A percentile compares a stretch with the other conserved stretches of the same genome.
These are phyloP conservation scores for Strigomonas oncopelti DNA, from an alignment of 208 protist genomes.

Conservation along the genomic window DNA sequence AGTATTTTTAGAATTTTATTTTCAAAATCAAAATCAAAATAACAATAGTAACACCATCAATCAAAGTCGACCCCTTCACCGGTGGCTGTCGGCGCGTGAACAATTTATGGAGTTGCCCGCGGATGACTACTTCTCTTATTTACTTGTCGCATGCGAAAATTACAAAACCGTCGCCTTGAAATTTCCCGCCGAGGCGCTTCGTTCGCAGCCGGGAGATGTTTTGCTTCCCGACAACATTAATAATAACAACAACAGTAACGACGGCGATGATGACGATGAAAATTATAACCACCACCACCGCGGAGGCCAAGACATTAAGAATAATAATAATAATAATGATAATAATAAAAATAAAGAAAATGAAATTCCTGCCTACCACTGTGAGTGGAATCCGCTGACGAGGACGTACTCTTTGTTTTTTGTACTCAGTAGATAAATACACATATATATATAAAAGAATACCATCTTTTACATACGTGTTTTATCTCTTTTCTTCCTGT, in stretches of 20 bases:
- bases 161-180: conserved; percentile 77
- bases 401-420: conserved; percentile 79
- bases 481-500: conserved; percentile 7
- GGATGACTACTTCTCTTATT: conserved; percentile 66
- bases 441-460: not conserved
- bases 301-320: no score
- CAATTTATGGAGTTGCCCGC: conserved; percentile 59
- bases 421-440: conserved; percentile 47
- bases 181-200: conserved; percentile 51
- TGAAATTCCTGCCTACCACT: conserved; percentile 34
- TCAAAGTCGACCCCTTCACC: conserved; percentile 66
- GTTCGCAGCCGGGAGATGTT: conserved; percentile 3
- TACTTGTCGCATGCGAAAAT: conserved; percentile 83
- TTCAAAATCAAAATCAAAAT: conserved; percentile 40
- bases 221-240: not conserved
- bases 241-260: no score
- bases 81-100: conserved; percentile 80
- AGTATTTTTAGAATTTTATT: conserved; percentile 78
- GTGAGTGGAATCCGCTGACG: conserved; percentile 61
- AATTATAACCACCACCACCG: no score
- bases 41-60: not conserved
- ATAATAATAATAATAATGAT: not conserved
- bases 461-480: not conserved
- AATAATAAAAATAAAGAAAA: conserved; percentile 16
- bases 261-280: no score